Base-by-base conservation (phyloP, 192 early-diverging fungal genomes). In the Umbelopsis vinacea region DNA sequence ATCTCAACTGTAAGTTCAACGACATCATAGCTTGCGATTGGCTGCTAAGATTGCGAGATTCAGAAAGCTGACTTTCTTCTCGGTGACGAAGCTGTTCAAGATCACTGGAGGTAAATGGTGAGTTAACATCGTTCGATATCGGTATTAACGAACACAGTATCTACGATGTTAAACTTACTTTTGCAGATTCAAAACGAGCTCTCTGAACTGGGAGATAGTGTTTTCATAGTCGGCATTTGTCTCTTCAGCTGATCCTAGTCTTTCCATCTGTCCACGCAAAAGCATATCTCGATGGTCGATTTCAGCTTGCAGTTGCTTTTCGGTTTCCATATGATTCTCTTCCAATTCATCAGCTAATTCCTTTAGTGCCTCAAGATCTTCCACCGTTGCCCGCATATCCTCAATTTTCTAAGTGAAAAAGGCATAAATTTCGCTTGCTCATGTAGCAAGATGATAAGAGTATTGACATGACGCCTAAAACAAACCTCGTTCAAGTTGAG, bases 331-430 rank as follows among this genome's bases (percentile, higher is more conserved):
- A 71, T 96, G 96, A 71, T 91, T 93, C 74, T 96, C 94, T 76
- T 98, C 97, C 73, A 97, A 81, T 79, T 97, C 95, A 71, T 98
- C 95, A 75, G 91, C 93, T 52, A 97, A 80, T 71, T 93, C 92
- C 78, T 93, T 92, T 46, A 98, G 83, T 7, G 92, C 91, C 79
- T 98, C 96, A 40, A 98, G 82, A 76, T 94, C 96, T 67, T 95
- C 95, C 40, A 96, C 86, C 0, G 79, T 83, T 40, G 78, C 84
- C 66, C 89, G 88, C 85, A 92, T 78, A 66, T 97, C 92, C 66
- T 96, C 94, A 35, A 94, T 57, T 79, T 91, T 89, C 77, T 88
- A 60, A 22, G 67, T 48, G 14, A 21, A 0, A 21, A 50, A 50
- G 17, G 48, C 1, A 50, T 50, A 6, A 19, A 19, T 50, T 6